A percentile compares a stretch with the other conserved stretches of the same genome.
These are phyloP conservation scores for Apophysomyces variabilis DNA, from an alignment of 371 early-diverging fungal genomes.

Conservation along the genomic window DNA sequence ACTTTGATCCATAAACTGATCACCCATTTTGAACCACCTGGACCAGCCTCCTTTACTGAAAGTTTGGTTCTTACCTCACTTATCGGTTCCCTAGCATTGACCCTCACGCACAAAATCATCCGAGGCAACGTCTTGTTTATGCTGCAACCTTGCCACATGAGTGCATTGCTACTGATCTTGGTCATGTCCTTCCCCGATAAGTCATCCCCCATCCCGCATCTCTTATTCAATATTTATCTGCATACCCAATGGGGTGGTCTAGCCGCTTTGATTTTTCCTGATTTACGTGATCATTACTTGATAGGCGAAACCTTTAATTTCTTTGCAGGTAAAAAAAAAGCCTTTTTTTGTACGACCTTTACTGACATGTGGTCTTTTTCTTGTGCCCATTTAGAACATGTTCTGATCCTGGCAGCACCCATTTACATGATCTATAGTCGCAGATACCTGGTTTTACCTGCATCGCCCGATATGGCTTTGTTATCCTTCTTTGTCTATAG, in stretches of 20 bases:
- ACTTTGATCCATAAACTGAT: conserved; percentile 37
- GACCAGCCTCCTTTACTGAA: conserved; percentile 49
- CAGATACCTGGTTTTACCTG: conserved; percentile 60
- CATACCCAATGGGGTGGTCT: conserved; percentile 69
- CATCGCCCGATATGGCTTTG: conserved; percentile 52
- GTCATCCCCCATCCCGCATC: conserved; percentile 42
- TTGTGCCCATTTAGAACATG: conserved; percentile 49
- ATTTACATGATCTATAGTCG: conserved; percentile 64
- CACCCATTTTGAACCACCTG: conserved; percentile 33
- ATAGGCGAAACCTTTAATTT: conserved; percentile 64
- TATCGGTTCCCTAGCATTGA: conserved; percentile 45
- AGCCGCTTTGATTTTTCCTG: conserved; percentile 61
- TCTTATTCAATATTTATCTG: conserved; percentile 64
- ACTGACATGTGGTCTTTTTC: conserved; percentile 1
- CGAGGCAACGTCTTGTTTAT: conserved; percentile 56
- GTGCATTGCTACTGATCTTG: conserved; percentile 53
- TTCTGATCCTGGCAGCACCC: conserved; percentile 56
- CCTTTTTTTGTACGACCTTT: conserved; percentile 5
- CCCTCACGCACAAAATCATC: conserved; percentile 52
- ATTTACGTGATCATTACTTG: conserved; percentile 57
- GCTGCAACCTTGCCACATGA: conserved; percentile 72
- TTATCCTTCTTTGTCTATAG: conserved; percentile 62
- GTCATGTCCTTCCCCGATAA: conserved; percentile 53
- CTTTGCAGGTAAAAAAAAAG: conserved; percentile 52
- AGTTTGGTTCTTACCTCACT: conserved; percentile 41